These are phyloP conservation scores for Populus trichocarpa DNA, from an alignment of 441 rosid species.

Conservation along the genomic window DNA sequence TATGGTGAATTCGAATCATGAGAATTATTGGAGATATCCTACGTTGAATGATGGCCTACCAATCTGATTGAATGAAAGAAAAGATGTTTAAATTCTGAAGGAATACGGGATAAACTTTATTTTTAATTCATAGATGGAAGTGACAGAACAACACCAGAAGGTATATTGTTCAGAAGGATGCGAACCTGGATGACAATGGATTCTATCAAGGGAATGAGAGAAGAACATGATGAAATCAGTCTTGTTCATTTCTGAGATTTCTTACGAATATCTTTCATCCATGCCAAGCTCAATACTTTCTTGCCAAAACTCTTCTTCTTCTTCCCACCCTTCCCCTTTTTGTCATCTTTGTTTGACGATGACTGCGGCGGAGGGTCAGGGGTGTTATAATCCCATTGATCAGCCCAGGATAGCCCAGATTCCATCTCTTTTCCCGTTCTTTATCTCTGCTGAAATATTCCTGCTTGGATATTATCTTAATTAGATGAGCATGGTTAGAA, in stretches of 20 bases:
- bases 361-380: constrained; percentile 51
- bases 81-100: background rate
- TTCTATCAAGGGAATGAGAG: background rate
- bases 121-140: background rate
- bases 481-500: background rate
- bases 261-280: constrained; percentile 72
- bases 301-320: constrained; percentile 44
- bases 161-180: background rate
- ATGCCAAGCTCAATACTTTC: constrained; percentile 48
- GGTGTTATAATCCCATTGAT: constrained; percentile 69
- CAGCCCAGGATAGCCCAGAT: constrained; percentile 80
- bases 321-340: constrained; percentile 36
- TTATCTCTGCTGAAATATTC: background rate
- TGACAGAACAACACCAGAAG: background rate
- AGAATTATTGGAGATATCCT: background rate
- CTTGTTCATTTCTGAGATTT: constrained; percentile 37
- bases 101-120: background rate
- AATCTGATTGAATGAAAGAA: background rate
- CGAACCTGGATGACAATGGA: background rate
- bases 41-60: background rate
- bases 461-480: background rate
- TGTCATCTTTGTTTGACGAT: constrained; percentile 29
- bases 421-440: constrained; percentile 42
- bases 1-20: no score
- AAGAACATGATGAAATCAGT: background rate